Conservation (phyloP, 306 rosid genomes). For the Trifolium dubium region DNA sequence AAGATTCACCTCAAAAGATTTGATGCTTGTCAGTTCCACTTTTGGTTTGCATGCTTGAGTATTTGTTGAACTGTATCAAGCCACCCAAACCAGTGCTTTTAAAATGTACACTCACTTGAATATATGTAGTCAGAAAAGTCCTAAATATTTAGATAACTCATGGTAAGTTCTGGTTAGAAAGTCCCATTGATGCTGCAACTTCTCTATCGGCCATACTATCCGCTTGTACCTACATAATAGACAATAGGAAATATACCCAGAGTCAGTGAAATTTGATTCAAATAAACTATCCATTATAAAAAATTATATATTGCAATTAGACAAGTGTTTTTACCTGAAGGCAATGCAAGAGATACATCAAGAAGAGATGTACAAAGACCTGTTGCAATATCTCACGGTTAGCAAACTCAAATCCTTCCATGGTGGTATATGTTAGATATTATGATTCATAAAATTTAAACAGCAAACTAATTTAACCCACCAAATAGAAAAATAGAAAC, state of each 20-base stretch:
- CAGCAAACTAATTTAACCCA: conserved; percentile 44
- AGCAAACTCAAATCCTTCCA: conserved; percentile 36
- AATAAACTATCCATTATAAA: not conserved
- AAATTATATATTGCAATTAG: not conserved
- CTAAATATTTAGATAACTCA: conserved; percentile 47
- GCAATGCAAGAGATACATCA: conserved; percentile 94
- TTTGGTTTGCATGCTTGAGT: conserved; percentile 33
- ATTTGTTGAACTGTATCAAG: conserved; percentile 37
- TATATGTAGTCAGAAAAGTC: conserved; percentile 40
- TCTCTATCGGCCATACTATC: conserved; percentile 74
- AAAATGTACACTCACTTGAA: conserved; percentile 44
- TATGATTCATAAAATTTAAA: not conserved
- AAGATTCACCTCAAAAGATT: conserved; percentile 19
- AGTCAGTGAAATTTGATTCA: conserved; percentile 18
- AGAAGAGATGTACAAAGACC: conserved; percentile 97
- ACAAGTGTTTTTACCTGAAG: conserved; percentile 71
- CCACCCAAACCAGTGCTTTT: conserved; percentile 37
- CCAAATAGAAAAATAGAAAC: conserved; percentile 79
- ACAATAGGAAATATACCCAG: conserved; percentile 19
- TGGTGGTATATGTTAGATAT: conserved; percentile 20
- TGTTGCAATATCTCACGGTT: conserved; percentile 54
- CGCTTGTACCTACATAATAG: conserved; percentile 75
- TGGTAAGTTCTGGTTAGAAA: conserved; percentile 63
- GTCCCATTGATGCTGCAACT: conserved; percentile 93
- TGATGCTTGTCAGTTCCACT: conserved; percentile 24